These are phyloP conservation scores for Scenedesmus sp. DNA, from an alignment of 163 green algal genomes.

Conservation along the genomic window DNA sequence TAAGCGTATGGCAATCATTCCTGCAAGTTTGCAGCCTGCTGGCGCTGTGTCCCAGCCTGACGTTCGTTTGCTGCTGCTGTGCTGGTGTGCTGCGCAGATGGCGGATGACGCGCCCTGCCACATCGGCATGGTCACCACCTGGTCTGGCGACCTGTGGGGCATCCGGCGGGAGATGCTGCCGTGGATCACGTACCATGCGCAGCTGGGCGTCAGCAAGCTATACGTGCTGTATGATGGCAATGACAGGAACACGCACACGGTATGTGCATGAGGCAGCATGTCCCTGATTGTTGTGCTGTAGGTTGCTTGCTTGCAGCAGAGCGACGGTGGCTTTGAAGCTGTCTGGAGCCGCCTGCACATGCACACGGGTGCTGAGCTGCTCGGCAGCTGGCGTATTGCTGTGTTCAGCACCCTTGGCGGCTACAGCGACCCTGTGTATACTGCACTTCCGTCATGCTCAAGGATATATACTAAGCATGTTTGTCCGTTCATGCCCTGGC, in stretches of 20 bases:
- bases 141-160: constrained; percentile 47
- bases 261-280: background rate
- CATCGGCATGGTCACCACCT: constrained; percentile 35
- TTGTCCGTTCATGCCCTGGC: no score
- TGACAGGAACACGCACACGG: constrained; percentile 26
- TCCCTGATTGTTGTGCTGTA: background rate
- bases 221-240: constrained; percentile 51
- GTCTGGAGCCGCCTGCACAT: background rate
- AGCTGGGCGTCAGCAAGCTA: constrained; percentile 34
- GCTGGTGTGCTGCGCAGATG: constrained; percentile 2
- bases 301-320: background rate
- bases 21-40: background rate
- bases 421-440: no score
- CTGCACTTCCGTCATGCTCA: background rate
- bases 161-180: constrained; percentile 42
- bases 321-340: no score
- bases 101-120: constrained; percentile 8
- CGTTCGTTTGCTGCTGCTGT: background rate
- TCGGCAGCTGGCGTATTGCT: background rate
- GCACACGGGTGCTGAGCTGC: background rate
- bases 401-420: background rate
- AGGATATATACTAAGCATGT: background rate
- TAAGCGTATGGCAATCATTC: background rate
- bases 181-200: constrained; percentile 45
- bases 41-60: background rate